These are phyloP conservation scores for Penicillium manginii DNA, from an alignment of 495 filamentous ascomycete species.

Conservation along the genomic window DNA sequence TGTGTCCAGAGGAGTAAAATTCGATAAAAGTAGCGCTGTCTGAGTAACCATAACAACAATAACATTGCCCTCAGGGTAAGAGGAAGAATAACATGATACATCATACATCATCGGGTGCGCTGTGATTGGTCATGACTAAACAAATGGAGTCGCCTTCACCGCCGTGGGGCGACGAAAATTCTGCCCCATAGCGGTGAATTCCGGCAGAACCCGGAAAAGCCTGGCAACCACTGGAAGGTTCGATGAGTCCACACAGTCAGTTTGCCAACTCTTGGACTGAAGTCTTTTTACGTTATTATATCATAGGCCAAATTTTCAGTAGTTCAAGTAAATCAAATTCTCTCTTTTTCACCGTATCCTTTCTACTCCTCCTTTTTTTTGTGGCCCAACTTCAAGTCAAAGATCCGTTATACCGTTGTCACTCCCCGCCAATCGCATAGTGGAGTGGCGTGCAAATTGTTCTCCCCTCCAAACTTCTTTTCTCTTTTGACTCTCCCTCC, in stretches of 20 bases:
- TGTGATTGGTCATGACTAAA: neutral
- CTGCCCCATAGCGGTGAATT: slow-evolving; percentile 41
- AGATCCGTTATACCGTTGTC: slow-evolving; percentile 24
- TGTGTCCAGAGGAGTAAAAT: too few species aligned
- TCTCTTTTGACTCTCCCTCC: slow-evolving; percentile 27
- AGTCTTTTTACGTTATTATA: slow-evolving; percentile 11
- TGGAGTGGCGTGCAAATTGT: slow-evolving; percentile 46
- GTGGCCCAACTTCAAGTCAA: slow-evolving; percentile 1
- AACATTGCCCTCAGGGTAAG: neutral
- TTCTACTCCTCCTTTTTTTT: neutral
- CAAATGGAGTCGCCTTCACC: neutral
- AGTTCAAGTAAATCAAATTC: neutral
- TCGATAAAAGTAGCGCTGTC: too few species aligned
- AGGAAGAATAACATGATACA: neutral
- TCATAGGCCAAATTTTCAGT: slow-evolving; percentile 17
- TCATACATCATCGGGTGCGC: neutral
- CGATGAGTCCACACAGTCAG: slow-evolving; percentile 32
- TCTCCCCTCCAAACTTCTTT: slow-evolving; percentile 42
- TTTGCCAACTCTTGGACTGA: slow-evolving; percentile 9
- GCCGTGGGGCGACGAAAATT: neutral
- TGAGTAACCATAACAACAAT: neutral
- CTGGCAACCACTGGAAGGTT: slow-evolving; percentile 47
- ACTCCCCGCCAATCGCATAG: slow-evolving; percentile 33
- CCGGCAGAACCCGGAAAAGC: slow-evolving; percentile 9
- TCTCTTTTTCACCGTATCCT: slow-evolving; percentile 1